A percentile compares a stretch with the other conserved stretches of the same genome.
phyloP scores from a whole-genome alignment of 1,284 basidiomycete genomes.

The Fomitiporia mediterranea region DNA sequence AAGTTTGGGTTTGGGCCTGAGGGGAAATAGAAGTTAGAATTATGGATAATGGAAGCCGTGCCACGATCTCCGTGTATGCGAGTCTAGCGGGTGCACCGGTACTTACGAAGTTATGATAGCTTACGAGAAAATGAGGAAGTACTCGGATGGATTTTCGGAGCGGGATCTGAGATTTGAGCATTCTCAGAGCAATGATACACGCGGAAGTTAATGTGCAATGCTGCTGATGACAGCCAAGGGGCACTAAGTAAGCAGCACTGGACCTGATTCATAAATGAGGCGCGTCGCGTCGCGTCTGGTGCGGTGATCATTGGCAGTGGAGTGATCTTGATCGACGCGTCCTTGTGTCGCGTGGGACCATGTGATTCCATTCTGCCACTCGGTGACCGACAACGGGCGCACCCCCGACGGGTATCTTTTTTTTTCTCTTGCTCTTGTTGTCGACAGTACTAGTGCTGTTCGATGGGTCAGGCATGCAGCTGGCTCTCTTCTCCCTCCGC shows the following conservation, averaged over 20 bases:
- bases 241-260: no score
- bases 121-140: no score
- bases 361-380: neutral
- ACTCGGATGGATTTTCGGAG: no score
- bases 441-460: neutral
- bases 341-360: neutral
- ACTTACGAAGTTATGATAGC: no score
- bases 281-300: neutral
- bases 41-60: neutral
- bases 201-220: no score
- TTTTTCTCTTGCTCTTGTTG: neutral
- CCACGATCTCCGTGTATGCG: neutral
- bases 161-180: no score
- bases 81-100: no score
- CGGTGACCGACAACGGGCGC: no score
- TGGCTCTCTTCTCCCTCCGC: conserved; percentile 7
- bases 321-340: neutral
- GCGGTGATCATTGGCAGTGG: neutral
- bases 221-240: no score
- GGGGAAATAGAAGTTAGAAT: neutral
- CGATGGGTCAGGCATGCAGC: conserved; percentile 18
- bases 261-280: no score
- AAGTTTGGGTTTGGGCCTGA: conserved; percentile 7
- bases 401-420: neutral
- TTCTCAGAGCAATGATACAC: no score